Percentiles rank a stretch among this genome's conserved stretches.
Evolutionary conservation across 2,329 filamentous ascomycete genomes (phyloP).

Genomic region (Pseudopyrenochaeta lycopersici): DNA sequence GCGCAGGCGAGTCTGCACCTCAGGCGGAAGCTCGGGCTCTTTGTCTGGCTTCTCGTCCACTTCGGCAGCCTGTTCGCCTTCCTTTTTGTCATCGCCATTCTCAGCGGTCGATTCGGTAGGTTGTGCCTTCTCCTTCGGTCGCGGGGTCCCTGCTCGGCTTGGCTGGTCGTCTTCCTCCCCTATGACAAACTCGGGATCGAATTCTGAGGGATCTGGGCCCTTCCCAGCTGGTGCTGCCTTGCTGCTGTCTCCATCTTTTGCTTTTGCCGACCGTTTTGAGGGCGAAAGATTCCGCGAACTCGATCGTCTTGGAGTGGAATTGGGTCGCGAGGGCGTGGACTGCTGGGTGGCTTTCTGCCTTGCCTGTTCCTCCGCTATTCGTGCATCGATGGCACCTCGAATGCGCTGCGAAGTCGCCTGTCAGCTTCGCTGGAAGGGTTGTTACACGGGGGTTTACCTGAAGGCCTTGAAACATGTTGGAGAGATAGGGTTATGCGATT

Average conservation of each 20-base stretch:
- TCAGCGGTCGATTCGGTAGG: slow-evolving; percentile 26
- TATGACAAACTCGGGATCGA: slow-evolving; percentile 85
- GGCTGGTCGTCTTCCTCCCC: slow-evolving; percentile 79
- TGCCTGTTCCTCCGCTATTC: slow-evolving; percentile 91
- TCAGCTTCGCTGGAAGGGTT: slow-evolving; percentile 24
- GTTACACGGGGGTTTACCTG: slow-evolving; percentile 26
- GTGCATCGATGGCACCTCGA: slow-evolving; percentile 83
- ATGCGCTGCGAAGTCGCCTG: slow-evolving; percentile 66
- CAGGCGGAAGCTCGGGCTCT: slow-evolving; percentile 71
- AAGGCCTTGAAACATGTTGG: slow-evolving; percentile 48
- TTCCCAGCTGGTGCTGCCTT: slow-evolving; percentile 59
- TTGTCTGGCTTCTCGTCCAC: slow-evolving; percentile 36
- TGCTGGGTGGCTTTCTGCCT: slow-evolving; percentile 67
- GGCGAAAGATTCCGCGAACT: slow-evolving; percentile 54
- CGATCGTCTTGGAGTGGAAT: slow-evolving; percentile 56
- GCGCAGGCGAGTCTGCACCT: slow-evolving; percentile 77
- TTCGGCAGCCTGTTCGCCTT: slow-evolving; percentile 42
- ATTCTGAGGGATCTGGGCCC: slow-evolving; percentile 83
- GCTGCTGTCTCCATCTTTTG: slow-evolving; percentile 44
- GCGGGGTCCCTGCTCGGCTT: slow-evolving; percentile 69
- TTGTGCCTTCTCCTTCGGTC: slow-evolving; percentile 53
- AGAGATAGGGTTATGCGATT: slow-evolving; percentile 22
- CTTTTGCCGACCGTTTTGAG: slow-evolving; percentile 41
- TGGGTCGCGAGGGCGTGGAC: slow-evolving; percentile 56
- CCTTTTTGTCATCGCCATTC: slow-evolving; percentile 42